Percentiles rank a stretch among this genome's conserved stretches.
These are phyloP conservation scores for Onygenales sp. DNA, from an alignment of 2,329 filamentous ascomycete genomes.

Conservation along the genomic window DNA sequence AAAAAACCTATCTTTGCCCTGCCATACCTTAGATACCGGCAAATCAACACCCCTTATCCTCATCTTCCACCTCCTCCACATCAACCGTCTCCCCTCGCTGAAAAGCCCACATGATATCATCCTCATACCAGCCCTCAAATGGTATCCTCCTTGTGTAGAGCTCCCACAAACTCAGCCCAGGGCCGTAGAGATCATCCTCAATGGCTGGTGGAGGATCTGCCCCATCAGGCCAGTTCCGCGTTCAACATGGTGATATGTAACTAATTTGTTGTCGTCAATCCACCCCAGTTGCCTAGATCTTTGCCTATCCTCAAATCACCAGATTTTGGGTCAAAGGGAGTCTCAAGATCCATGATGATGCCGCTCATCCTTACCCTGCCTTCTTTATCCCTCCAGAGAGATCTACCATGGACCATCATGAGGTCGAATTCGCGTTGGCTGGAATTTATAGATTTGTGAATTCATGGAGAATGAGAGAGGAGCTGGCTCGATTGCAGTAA, in stretches of 20 bases:
- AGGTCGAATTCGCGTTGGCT: constrained; percentile 8
- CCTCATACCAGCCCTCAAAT: constrained; percentile 8
- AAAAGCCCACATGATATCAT: constrained; percentile 7
- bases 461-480: constrained; percentile 6
- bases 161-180: constrained; percentile 7
- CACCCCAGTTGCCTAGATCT: constrained; percentile 7
- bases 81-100: constrained; percentile 7
- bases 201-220: constrained; percentile 7
- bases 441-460: constrained; percentile 8
- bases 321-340: constrained; percentile 8
- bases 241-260: constrained; percentile 6
- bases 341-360: constrained; percentile 6
- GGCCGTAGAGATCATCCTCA: constrained; percentile 7
- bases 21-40: constrained; percentile 8
- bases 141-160: constrained; percentile 6
- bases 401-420: constrained; percentile 5
- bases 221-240: constrained; percentile 7
- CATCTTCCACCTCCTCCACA: constrained; percentile 7
- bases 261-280: constrained; percentile 3
- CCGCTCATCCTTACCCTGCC: constrained; percentile 4
- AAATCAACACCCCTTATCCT: constrained; percentile 4
- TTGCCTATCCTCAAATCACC: constrained; percentile 3
- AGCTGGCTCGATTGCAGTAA: constrained; percentile 1
- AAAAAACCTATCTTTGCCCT: constrained; percentile 4
- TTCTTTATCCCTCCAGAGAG: constrained; percentile 4